Percentiles rank a stretch among this genome's conserved stretches.
Conservation (phyloP, 164 flowering plant genomes). For the Litsea cubeba region DNA sequence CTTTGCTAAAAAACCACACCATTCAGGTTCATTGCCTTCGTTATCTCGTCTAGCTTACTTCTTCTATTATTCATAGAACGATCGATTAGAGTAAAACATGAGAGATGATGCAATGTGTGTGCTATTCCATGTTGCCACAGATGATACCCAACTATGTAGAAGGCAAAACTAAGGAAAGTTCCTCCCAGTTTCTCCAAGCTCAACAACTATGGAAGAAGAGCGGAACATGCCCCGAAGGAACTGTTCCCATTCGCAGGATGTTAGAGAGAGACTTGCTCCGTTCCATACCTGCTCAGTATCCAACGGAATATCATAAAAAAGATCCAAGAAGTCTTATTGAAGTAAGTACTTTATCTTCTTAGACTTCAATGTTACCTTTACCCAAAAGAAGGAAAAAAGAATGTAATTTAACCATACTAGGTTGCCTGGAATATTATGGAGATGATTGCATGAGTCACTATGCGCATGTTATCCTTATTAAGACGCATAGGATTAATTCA, state of each 20-base stretch:
- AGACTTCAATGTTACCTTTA: too few species aligned
- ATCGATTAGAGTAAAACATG: neutral
- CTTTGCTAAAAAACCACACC: slow-evolving; percentile 6
- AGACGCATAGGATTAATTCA: too few species aligned
- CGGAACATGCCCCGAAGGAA: slow-evolving; percentile 58
- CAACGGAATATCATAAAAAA: too few species aligned
- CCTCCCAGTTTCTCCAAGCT: neutral
- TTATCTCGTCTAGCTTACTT: neutral
- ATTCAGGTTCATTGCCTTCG: neutral
- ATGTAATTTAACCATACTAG: too few species aligned
- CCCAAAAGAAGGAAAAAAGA: too few species aligned
- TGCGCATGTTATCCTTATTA: too few species aligned
- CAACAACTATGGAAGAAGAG: slow-evolving; percentile 35
- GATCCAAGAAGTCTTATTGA: too few species aligned
- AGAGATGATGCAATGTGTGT: neutral
- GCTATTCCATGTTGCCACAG: neutral
- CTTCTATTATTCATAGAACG: neutral
- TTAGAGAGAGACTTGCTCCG: neutral
- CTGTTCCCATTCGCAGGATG: slow-evolving; percentile 47
- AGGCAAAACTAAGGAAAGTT: neutral
- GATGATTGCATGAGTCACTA: too few species aligned
- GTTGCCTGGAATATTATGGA: too few species aligned
- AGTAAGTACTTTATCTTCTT: too few species aligned
- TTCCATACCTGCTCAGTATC: too few species aligned
- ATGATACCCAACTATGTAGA: neutral